phyloP scores from a whole-genome alignment of 371 early-diverging fungal genomes.

The Mucor racemosus region DNA sequence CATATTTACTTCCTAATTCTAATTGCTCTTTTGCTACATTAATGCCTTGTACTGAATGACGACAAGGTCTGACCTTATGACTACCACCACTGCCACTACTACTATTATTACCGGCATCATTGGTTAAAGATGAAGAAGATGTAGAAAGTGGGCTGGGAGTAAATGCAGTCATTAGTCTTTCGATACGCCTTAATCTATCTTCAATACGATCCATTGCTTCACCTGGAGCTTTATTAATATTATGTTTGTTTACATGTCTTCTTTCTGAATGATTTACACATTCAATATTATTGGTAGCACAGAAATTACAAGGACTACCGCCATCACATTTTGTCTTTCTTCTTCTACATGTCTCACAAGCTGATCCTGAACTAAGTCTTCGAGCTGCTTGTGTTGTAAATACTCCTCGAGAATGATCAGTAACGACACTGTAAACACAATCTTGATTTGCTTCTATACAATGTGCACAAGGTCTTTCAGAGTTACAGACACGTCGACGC shows the following conservation, averaged over 20 bases:
- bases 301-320: conserved; percentile 38
- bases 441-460: conserved; percentile 35
- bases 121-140: background rate
- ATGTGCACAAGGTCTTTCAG: conserved; percentile 38
- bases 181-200: conserved; percentile 53
- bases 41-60: conserved; percentile 57
- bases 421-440: conserved; percentile 37
- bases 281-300: conserved; percentile 43
- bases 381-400: conserved; percentile 33
- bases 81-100: conserved; percentile 7
- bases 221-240: background rate
- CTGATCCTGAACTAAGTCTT: conserved; percentile 42
- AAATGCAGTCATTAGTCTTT: conserved; percentile 55
- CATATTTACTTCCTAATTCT: conserved; percentile 22
- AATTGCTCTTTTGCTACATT: conserved; percentile 49
- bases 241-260: conserved; percentile 27
- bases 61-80: conserved; percentile 39
- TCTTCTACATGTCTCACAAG: conserved; percentile 45
- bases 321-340: conserved; percentile 48
- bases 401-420: conserved; percentile 35
- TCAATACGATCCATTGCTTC: conserved; percentile 56
- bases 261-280: conserved; percentile 55
- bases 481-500: conserved; percentile 33
- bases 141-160: conserved; percentile 39
- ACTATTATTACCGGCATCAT: conserved; percentile 13